phyloP scores from a whole-genome alignment of 176 grass and related monocot genomes.

The Aegilops umbellulata region DNA sequence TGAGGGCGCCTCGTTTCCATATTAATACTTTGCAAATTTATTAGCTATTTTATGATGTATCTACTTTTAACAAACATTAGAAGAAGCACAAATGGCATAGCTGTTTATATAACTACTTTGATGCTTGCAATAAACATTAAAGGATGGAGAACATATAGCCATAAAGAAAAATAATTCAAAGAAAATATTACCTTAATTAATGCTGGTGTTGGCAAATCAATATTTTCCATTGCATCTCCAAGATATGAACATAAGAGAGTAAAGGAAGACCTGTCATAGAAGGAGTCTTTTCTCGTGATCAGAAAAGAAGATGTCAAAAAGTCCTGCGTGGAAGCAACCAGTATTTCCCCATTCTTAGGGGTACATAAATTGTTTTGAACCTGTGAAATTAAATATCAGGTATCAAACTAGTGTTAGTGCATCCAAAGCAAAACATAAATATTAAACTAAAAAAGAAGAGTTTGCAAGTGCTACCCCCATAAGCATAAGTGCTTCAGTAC shows the following conservation, averaged over 20 bases:
- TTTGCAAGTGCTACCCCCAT: conserved; percentile 81
- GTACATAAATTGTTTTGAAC: conserved; percentile 99
- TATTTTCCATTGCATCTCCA: conserved; percentile 85
- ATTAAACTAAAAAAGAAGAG: conserved; percentile 27
- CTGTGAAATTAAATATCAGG: conserved; percentile 43
- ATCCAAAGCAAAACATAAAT: conserved; percentile 22
- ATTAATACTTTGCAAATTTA: conserved; percentile 1
- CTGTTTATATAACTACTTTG: background rate
- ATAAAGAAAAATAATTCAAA: background rate
- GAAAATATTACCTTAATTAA: conserved; percentile 69
- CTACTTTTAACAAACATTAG: conserved; percentile 5
- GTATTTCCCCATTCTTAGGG: conserved; percentile 94
- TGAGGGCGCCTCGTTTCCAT: background rate
- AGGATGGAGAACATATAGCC: conserved; percentile 20
- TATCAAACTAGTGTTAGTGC: background rate
- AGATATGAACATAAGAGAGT: conserved; percentile 94
- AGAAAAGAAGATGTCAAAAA: conserved; percentile 98
- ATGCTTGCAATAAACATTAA: background rate
- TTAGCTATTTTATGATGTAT: background rate
- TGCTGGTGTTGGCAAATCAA: conserved; percentile 91
- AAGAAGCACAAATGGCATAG: background rate
- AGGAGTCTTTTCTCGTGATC: conserved; percentile 91
- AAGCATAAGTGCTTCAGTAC: conserved; percentile 95
- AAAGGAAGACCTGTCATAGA: conserved; percentile 79
- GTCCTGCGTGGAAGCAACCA: conserved; percentile 97